Percentiles rank a stretch among this genome's conserved stretches.
Conservation (phyloP, 1,284 basidiomycete species). For the Cystobasidiaceae sp. region DNA sequence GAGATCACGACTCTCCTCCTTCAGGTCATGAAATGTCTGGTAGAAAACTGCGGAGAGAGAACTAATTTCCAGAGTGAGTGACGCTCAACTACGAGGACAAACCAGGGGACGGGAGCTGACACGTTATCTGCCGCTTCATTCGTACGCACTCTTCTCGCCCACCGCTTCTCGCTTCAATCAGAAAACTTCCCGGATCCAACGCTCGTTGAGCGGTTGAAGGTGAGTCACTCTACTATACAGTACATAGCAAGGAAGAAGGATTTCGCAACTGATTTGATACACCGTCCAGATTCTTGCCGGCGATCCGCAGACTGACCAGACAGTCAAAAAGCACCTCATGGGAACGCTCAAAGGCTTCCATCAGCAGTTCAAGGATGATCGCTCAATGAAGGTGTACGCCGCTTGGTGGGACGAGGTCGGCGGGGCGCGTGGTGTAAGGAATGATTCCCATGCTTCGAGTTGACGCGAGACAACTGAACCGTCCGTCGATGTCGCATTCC, state of each 20-base stretch:
- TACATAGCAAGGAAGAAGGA: slow-evolving; percentile 51
- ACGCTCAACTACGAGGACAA: too few relatives aligned
- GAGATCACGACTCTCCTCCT: background rate
- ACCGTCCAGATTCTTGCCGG: slow-evolving; percentile 47
- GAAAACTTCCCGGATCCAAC: slow-evolving; percentile 74
- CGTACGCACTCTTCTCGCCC: too few relatives aligned
- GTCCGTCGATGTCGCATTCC: too few relatives aligned
- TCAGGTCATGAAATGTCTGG: slow-evolving; percentile 80
- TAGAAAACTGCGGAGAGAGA: slow-evolving; percentile 67
- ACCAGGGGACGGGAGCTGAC: too few relatives aligned
- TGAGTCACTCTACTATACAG: too few relatives aligned
- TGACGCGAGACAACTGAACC: too few relatives aligned
- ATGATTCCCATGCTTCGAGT: background rate
- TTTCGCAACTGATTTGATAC: slow-evolving; percentile 57
- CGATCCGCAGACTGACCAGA: slow-evolving; percentile 58
- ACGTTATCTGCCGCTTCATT: too few relatives aligned
- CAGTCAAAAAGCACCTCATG: slow-evolving; percentile 79
- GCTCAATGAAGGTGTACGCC: slow-evolving; percentile 69
- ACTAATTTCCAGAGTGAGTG: slow-evolving; percentile 62
- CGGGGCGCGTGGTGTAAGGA: slow-evolving; percentile 25
- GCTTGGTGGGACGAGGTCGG: slow-evolving; percentile 57
- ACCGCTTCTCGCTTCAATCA: too few relatives aligned
- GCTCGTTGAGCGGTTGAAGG: slow-evolving; percentile 73
- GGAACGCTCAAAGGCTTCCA: slow-evolving; percentile 79
- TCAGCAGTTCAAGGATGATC: slow-evolving; percentile 74